Percentiles rank a stretch among this genome's conserved stretches.
Evolutionary conservation across 305 asterid genomes (phyloP).

Genomic region (Striga hermonthica): DNA sequence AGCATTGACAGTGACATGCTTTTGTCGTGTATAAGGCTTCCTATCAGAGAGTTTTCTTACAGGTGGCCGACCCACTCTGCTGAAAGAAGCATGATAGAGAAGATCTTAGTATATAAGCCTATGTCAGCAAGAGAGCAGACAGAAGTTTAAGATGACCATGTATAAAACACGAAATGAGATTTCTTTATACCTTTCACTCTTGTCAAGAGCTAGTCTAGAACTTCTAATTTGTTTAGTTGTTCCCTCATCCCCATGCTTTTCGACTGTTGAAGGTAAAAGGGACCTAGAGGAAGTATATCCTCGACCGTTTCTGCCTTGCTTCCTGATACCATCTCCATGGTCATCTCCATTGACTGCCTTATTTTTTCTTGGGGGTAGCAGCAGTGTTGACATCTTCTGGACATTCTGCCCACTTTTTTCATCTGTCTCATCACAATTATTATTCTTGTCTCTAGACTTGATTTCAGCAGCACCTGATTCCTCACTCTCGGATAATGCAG

Average conservation of each 20-base stretch:
- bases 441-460: slow-evolving; percentile 60
- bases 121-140: slow-evolving; percentile 22
- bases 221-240: slow-evolving; percentile 84
- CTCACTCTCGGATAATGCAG: slow-evolving; percentile 84
- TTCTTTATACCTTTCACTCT: slow-evolving; percentile 62
- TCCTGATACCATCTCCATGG: slow-evolving; percentile 67
- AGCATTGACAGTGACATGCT: slow-evolving; percentile 51
- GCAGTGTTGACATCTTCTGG: slow-evolving; percentile 74
- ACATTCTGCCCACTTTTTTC: slow-evolving; percentile 64
- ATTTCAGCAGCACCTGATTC: slow-evolving; percentile 78
- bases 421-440: slow-evolving; percentile 60
- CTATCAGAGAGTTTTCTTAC: slow-evolving; percentile 87
- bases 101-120: neutral
- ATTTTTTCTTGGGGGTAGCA: slow-evolving; percentile 77
- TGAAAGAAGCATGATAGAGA: slow-evolving; percentile 39
- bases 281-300: slow-evolving; percentile 68
- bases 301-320: slow-evolving; percentile 88
- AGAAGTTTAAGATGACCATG: slow-evolving; percentile 20
- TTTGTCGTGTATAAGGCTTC: slow-evolving; percentile 75
- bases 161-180: slow-evolving; percentile 7
- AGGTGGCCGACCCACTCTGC: slow-evolving; percentile 82
- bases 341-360: slow-evolving; percentile 54
- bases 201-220: slow-evolving; percentile 73
- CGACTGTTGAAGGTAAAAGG: slow-evolving; percentile 57
- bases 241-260: slow-evolving; percentile 69